These are phyloP conservation scores for Colletotrichum lupini DNA, from an alignment of 2,329 filamentous ascomycete species.

Conservation along the genomic window DNA sequence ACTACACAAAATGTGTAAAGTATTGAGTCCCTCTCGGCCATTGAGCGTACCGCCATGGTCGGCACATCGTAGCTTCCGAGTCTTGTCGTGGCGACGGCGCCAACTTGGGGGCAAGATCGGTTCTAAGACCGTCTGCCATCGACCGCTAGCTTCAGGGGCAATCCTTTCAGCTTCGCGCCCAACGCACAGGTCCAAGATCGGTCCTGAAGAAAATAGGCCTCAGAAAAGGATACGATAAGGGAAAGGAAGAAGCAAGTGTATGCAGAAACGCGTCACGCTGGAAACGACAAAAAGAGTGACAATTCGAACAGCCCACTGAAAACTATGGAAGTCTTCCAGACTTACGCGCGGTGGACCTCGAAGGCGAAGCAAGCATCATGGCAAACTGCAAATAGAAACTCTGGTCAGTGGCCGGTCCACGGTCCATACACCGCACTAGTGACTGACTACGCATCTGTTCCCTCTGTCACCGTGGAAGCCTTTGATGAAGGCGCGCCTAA, in stretches of 20 bases:
- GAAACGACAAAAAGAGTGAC: slow-evolving; percentile 5
- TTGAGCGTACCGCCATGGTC: not conserved
- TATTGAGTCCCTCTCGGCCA: not conserved
- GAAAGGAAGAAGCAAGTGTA: slow-evolving; percentile 4
- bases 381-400: slow-evolving; percentile 22
- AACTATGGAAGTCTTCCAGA: slow-evolving; percentile 15
- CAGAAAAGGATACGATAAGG: not conserved
- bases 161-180: not conserved
- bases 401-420: slow-evolving; percentile 4
- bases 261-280: slow-evolving; percentile 4
- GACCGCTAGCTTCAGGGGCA: slow-evolving; percentile 11
- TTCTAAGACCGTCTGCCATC: slow-evolving; percentile 9
- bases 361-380: slow-evolving; percentile 5
- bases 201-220: slow-evolving; percentile 4
- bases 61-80: slow-evolving; percentile 5
- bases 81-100: not conserved
- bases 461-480: slow-evolving; percentile 7
- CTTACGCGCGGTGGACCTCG: slow-evolving; percentile 9
- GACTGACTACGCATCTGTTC: not conserved
- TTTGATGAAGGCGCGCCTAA: not conserved
- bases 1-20: not conserved
- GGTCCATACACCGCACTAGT: not conserved
- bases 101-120: not conserved
- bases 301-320: not conserved
- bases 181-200: not conserved